Evolutionary conservation across 306 rosid species (phyloP).

Genomic region (Hylodesmum podocarpum): DNA sequence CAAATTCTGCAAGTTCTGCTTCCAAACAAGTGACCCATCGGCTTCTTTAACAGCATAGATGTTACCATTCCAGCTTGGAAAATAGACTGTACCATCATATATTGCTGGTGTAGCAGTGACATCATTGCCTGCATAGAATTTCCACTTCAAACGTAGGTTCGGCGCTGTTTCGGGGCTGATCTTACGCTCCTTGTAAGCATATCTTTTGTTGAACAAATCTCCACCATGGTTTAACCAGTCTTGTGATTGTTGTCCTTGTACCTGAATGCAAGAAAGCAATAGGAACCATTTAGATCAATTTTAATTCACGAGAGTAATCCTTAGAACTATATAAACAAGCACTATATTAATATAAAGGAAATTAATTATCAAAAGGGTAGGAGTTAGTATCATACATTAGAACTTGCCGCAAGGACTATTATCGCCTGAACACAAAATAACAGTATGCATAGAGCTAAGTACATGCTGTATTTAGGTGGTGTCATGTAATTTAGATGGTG

Average conservation of each 20-base stretch:
- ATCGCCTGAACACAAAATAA: neutral
- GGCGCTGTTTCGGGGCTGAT: constrained; percentile 42
- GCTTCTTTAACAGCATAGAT: constrained; percentile 45
- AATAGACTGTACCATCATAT: constrained; percentile 30
- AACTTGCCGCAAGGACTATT: neutral
- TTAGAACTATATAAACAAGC: neutral
- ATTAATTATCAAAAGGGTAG: neutral
- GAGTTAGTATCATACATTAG: neutral
- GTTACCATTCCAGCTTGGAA: constrained; percentile 72
- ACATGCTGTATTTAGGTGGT: neutral
- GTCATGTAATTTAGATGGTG: neutral
- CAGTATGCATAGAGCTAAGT: neutral
- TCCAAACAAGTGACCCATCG: constrained; percentile 34
- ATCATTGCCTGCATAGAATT: no score
- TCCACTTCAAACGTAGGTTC: constrained; percentile 5
- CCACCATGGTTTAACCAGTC: constrained; percentile 67
- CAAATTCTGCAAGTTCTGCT: constrained; percentile 31
- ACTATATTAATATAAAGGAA: neutral
- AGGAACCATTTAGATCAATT: neutral
- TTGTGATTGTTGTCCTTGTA: constrained; percentile 4
- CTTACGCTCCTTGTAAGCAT: constrained; percentile 47
- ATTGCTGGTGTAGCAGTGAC: no score
- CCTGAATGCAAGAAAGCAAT: neutral
- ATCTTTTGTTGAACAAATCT: constrained; percentile 58
- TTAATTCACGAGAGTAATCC: neutral